Base-by-base conservation (phyloP, 768 basidiomycete genomes). In the Lanmaoa pseudosensibilis region DNA sequence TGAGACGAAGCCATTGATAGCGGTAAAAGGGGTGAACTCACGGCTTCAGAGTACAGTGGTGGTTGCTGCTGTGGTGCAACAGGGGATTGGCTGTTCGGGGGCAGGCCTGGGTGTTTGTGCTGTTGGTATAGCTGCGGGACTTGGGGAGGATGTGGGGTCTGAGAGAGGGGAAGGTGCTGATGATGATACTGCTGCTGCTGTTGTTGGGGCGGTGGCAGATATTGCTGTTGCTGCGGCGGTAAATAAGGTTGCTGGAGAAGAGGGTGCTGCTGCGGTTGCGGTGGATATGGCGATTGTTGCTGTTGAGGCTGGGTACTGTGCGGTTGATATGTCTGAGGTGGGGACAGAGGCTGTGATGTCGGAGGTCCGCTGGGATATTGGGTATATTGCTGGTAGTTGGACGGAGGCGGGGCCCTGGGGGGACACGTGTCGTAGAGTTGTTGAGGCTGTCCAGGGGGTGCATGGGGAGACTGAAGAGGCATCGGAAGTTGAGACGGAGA, bases 121-220 rank as follows among this genome's bases (percentile, higher is more conserved):
- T 59, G 63, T 36, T 65, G 64, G 45, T 64, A 64, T 39, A 53
- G 40, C 19, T 68, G 63, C 2, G 41, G 52, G 15, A 52, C 37
- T 39, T 59, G 61, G 34, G 63, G 55, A 23, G 48, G 50, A 12
- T 52, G 54, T 1, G 61, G 54, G 2, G 56, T 51, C 27, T 62
- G 64, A 41, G 55, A 12, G 10, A 67, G 62, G 39, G 60, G 52
- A 47, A 50, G 59, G 4, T 57, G 55, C 37, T 59, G 69, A 34
- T 53, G 41, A 30, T 63, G 45, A 41, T 45, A 18, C 12, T 25
- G 43, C 16, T 21, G 15, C 16, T 50, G 53, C 18, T 57, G 66
- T 50, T 58, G 64, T 19, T 50, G 52, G 12, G 50, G 34, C 2
- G 45, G 13, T n/a, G 41, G 52, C 30, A 40, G n/a, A 27, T 56